Conservation (phyloP, 345 rosid genomes). For the Boechera divaricarpa region DNA sequence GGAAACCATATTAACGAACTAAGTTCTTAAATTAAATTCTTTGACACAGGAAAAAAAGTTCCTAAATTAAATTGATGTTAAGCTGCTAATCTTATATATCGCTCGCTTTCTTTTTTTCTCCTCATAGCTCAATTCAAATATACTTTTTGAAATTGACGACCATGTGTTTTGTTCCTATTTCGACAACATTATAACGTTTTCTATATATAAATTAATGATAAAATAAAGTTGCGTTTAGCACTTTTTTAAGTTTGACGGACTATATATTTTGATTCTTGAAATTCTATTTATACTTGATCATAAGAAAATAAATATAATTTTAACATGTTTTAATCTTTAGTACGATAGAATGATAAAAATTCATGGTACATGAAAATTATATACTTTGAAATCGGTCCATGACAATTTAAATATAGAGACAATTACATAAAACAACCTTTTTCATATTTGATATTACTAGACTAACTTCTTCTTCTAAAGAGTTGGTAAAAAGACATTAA, state of each 20-base stretch:
- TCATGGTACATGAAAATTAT: background rate
- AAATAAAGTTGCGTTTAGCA: background rate
- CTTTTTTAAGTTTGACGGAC: conserved; percentile 7
- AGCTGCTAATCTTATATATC: background rate
- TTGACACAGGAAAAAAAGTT: background rate
- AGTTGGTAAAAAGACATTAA: too few species aligned
- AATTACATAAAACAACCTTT: too few species aligned
- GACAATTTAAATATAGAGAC: too few species aligned
- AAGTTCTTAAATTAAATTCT: too few species aligned
- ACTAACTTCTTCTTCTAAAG: too few species aligned
- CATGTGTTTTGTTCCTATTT: conserved; percentile 12
- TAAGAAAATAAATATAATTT: background rate
- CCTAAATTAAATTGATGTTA: background rate
- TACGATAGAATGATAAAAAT: background rate
- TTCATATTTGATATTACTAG: too few species aligned
- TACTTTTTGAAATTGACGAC: background rate
- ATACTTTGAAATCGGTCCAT: background rate
- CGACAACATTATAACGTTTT: background rate
- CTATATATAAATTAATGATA: background rate
- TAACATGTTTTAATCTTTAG: background rate
- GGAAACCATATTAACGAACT: background rate
- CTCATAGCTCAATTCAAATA: background rate
- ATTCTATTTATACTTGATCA: background rate
- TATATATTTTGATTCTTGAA: background rate
- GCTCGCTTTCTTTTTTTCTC: background rate